Conservation (phyloP, 768 basidiomycete genomes). For the Termitomyces sp. region DNA sequence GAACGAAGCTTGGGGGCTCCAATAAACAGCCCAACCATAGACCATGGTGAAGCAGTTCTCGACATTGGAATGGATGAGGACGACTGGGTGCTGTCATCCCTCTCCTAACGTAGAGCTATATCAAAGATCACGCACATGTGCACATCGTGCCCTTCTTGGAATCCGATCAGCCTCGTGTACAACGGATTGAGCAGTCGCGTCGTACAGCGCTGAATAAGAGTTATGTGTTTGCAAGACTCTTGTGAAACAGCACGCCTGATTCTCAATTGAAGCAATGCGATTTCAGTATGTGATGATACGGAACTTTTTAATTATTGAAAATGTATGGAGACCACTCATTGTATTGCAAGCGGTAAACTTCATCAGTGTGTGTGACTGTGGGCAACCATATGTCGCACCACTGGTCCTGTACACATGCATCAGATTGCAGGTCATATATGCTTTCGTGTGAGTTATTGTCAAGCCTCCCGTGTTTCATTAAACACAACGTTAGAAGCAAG, state of each 20-base stretch:
- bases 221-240: neutral
- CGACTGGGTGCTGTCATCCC: neutral
- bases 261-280: neutral
- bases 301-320: neutral
- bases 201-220: neutral
- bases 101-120: neutral
- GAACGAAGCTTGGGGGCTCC: constrained; percentile 9
- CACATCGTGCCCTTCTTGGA: neutral
- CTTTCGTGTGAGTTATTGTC: neutral
- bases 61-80: constrained; percentile 3
- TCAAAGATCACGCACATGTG: neutral
- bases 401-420: neutral
- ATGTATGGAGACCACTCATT: neutral
- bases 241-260: neutral
- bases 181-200: neutral
- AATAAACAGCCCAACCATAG: constrained; percentile 13
- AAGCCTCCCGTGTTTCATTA: neutral
- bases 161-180: neutral
- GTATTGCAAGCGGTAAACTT: neutral
- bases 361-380: neutral
- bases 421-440: neutral
- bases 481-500: neutral
- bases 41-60: constrained; percentile 10
- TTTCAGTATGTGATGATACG: neutral
- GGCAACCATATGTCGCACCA: neutral